Evolutionary conservation across 2,329 filamentous ascomycete genomes (phyloP), one percentile per base, ranked within the genome.

Genomic region (Rhexocercosporidium sp.): DNA sequence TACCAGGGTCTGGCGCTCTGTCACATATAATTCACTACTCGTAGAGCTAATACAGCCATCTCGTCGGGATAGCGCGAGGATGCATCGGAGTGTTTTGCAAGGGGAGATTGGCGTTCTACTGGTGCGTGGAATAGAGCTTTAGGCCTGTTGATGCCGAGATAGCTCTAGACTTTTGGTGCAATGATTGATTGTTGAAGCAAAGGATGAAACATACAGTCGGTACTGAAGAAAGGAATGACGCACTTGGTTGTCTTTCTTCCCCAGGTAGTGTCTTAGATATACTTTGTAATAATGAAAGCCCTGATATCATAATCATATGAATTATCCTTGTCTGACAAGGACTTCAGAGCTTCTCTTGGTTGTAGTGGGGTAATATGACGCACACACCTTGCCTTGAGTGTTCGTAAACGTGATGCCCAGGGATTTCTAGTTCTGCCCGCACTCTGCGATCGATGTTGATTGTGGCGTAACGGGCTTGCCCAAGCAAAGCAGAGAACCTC

Each of bases 311-410:
- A 57, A 57, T 57, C 31, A 41, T 41, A 57, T 41, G 54, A 12
- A 41, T 57, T 57, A 57, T 39, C 54, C 54, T 57, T 39, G 54
- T 57, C 54, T 57, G 18, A 16, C 7, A 14, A 56, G 31, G n/a
- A n/a, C n/a, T n/a, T n/a, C 53, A 27, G 31, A 57, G 54, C 54
- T 57, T 14, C 54, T 41, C 34, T 57, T 41, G 54, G n/a, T 37
- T 31, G 54, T 57, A n/a, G 54, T 57, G 54, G 54, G 31, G 54
- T 37, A 27, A 25, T 47, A 57, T 57, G 54, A 57, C 54, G 54
- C 54, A 57, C 54, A 37, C 53, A 39, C 14, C 1, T 25, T 12
- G 34, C 20, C 51, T 16, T 29, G 29, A 34, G 51, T 20, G 27
- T 18, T 34, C 16, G 49, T 53, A 27, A 53, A n/a, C n/a, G n/a